Evolutionary conservation across 345 rosid genomes (phyloP), one percentile per base, ranked within the genome.

Genomic region (Geranium rotundifolium): DNA sequence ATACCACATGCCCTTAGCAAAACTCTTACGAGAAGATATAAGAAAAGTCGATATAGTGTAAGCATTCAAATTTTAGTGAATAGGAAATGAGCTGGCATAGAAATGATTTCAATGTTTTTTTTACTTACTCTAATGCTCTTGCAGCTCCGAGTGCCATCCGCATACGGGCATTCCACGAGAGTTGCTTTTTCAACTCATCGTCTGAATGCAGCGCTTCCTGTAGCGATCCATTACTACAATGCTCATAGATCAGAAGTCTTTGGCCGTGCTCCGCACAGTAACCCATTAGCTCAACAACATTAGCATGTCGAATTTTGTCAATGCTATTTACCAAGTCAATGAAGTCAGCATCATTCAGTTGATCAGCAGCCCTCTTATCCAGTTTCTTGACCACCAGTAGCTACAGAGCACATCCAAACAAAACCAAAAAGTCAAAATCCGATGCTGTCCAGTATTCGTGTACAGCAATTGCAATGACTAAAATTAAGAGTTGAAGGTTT

Each of bases 191-290:
- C 56, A 79, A 73, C 23, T 88, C 97, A 68, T 85, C 97, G 59
- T 90, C 99, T 19, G 85, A 82, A 73, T 86, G 95, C 59, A 95
- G 81, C 2, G 80, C 84, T 56, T 90, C 96, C 63, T 90, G 97
- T 63, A 95, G 71, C 0, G 95, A 79, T 57, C 99, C 95, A 37
- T 78, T 82, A 66, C 90, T 82, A 76, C 93, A 95, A 59, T 90
- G 90, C 76, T 95, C 96, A 29, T 80, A 88, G 63, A 90, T 78
- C 67, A 95, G 77, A 76, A 95, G 97, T 79, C 89, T 86, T 76
- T 95, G 86, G 29, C 81, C 89, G 66, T 90, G 95, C 85, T 90
- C 99, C 34, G 96, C 88, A 78, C 97, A 95, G 78, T 85, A 95
- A 54, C 99, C 99, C 81, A 81, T 81, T 60, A 95, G 89, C 68